Conservation (phyloP, 768 basidiomycete species). For the Saitozyma podzolica region DNA sequence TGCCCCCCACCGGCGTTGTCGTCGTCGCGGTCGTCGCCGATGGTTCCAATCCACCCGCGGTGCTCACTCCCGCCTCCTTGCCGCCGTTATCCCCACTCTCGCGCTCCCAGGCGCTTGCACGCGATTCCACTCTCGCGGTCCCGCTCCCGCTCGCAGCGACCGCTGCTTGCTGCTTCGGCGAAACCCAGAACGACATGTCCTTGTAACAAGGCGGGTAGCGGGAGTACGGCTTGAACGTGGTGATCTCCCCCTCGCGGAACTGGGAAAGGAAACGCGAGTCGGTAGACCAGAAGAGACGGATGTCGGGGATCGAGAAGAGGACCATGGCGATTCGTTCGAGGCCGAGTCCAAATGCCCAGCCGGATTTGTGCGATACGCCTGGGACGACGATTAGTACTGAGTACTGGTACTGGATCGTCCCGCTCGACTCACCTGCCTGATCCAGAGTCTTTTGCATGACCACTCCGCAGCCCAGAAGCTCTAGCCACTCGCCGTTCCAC, state of each 20-base stretch:
- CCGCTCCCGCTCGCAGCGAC: conserved; percentile 19
- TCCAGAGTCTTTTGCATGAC: conserved; percentile 85
- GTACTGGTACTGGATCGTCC: too few relatives aligned
- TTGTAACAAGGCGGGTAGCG: conserved; percentile 90
- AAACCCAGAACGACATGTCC: conserved; percentile 92
- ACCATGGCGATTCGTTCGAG: conserved; percentile 98
- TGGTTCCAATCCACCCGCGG: conserved; percentile 64
- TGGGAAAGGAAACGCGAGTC: conserved; percentile 86
- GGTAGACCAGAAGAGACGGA: conserved; percentile 93
- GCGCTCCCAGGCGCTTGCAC: background rate
- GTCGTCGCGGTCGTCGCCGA: background rate
- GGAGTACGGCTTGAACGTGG: conserved; percentile 84
- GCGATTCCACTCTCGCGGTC: too few relatives aligned
- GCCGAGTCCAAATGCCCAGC: conserved; percentile 98
- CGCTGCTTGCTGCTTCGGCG: conserved; percentile 30
- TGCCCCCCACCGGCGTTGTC: conserved; percentile 46
- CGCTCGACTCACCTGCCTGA: conserved; percentile 67
- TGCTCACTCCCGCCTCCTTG: conserved; percentile 64
- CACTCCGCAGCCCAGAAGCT: conserved; percentile 91
- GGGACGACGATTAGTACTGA: background rate
- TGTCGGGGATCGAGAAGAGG: conserved; percentile 93
- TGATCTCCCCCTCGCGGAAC: conserved; percentile 71
- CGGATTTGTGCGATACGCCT: conserved; percentile 73
- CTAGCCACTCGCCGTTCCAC: conserved; percentile 94
- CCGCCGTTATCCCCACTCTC: conserved; percentile 2